Base-by-base conservation (phyloP, 2,329 filamentous ascomycete species). In the Colletotrichum sublineola region DNA sequence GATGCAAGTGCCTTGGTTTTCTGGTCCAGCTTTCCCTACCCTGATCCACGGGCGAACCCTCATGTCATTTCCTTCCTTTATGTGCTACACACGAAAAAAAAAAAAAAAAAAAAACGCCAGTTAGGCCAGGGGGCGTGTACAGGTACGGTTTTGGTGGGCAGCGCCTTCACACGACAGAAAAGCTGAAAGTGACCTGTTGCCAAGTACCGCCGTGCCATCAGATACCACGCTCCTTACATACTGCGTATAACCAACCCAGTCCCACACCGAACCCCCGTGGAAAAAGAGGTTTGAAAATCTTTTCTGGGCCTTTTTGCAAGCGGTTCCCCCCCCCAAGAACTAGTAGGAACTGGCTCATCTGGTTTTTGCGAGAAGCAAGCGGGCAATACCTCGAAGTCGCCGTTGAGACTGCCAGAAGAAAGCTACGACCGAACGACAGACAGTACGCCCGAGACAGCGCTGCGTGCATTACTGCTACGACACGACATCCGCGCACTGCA, bases 1-100 rank as follows among this genome's bases (percentile, higher is more conserved):
- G 66, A 64, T 46, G 61, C 53, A 64, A 72, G 40, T 72, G 60
- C 60, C 70, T 61, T 57, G 66, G 33, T 64, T 68, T 69, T 69
- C 40, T 55, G 46, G 65, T 38, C 38, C 38, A 55, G 48, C 60
- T 60, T 58, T 57, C 60, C 60, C 60, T 60, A 48, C 60, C 55
- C 50, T 65, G 68, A 55, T 36, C 66, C 69, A 72, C 38, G 60
- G 38, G 31, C 31, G 61, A 63, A 52, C 36, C 38, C 66, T 72
- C 60, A 60, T 48, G 48, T 69, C 61, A 60, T 69, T 69, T 66
- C 33, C n/a, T 5, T 48, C 46, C 69, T 69, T 60, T 9, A 20
- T 36, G 58, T 64, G 60, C 52, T 36, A 61, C 44, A 40, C 48
- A 40, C 48, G 31, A 36, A 33, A 14, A 36, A 48, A 31, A 33